Percentiles rank a stretch among this genome's conserved stretches.
Conservation (phyloP, 345 rosid genomes). For the Balakata baccata region DNA sequence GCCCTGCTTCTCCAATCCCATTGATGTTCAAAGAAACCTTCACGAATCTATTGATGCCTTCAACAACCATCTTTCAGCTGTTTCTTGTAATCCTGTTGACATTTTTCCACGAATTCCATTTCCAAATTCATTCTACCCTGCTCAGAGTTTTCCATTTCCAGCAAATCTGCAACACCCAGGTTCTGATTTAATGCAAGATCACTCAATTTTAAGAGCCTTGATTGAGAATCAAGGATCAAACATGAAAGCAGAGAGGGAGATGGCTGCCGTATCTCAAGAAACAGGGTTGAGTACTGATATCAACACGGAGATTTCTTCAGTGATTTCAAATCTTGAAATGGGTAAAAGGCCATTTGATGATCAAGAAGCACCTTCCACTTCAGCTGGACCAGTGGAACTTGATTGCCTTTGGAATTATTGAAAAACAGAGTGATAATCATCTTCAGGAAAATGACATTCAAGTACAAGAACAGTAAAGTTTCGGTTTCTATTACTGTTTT, state of each 20-base stretch:
- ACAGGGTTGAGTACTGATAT: conserved; percentile 46
- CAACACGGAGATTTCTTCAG: conserved; percentile 56
- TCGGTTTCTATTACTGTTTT: conserved; percentile 7
- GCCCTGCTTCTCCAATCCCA: conserved; percentile 79
- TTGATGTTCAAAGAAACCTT: conserved; percentile 35
- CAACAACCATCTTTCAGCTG: conserved; percentile 33
- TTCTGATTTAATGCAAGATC: conserved; percentile 44
- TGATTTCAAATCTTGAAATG: conserved; percentile 42
- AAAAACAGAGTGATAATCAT: neutral
- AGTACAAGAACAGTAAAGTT: neutral
- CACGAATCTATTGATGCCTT: conserved; percentile 33
- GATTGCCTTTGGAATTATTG: conserved; percentile 68
- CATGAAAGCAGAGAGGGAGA: conserved; percentile 35
- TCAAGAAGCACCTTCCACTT: conserved; percentile 50
- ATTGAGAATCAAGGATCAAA: conserved; percentile 41
- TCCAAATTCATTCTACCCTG: conserved; percentile 34
- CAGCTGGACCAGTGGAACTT: conserved; percentile 43
- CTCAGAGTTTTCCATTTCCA: conserved; percentile 29
- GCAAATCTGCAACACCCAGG: conserved; percentile 32
- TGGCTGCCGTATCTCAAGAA: conserved; percentile 53
- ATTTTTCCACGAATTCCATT: conserved; percentile 34
- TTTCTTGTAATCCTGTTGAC: conserved; percentile 18
- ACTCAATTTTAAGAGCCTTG: conserved; percentile 45
- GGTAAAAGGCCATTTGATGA: conserved; percentile 44
- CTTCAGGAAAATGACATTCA: neutral